Evolutionary conservation across 129 eudicot species (phyloP), one percentile per base, ranked within the genome.

Genomic region (Ambrosia trifida): DNA sequence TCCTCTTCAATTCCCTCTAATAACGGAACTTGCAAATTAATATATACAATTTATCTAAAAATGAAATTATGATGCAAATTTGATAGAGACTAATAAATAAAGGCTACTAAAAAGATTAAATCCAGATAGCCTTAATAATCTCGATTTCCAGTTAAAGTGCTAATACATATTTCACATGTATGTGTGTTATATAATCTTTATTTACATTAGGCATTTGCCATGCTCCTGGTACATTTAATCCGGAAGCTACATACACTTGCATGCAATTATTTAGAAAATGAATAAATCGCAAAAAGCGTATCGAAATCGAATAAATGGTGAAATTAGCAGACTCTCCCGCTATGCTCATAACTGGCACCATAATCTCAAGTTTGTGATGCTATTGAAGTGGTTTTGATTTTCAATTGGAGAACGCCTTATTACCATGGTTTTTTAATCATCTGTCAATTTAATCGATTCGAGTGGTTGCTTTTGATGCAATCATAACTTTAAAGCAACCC

Each of bases 151-250:
- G 28, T 24, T 24, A 24, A 24, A 24, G 45, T 11, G 60, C 77
- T 32, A 56, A 24, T 38, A 17, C 10, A 51, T 69, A 33, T 16
- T 16, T 69, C 72, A 51, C 35, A 32, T 50, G 13, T 11, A 18
- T 8, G 19, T 24, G 63, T 28, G 38, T 28, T 24, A 57, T 11
- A 47, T 49, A 24, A 24, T 73, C 33, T 47, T 32, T 18, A 11
- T 69, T n/a, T 66, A 93, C 98, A 93, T 90, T 96, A 32, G 97
- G 99, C 99, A 94, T 94, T 85, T 94, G 99, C 99, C 99, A 94
- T 74, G 99, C 99, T 80, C 97, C 99, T 36, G 99, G 99, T 70
- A 94, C 99, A 78, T 94, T 94, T 81, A 94, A 75, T 78, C 96
- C 86, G 10, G 99, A 94, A 74, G 97, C 99, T 62, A 94, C 99